Evolutionary conservation across 2,329 filamentous ascomycete species (phyloP).

Genomic region (Fusarium annulatum): DNA sequence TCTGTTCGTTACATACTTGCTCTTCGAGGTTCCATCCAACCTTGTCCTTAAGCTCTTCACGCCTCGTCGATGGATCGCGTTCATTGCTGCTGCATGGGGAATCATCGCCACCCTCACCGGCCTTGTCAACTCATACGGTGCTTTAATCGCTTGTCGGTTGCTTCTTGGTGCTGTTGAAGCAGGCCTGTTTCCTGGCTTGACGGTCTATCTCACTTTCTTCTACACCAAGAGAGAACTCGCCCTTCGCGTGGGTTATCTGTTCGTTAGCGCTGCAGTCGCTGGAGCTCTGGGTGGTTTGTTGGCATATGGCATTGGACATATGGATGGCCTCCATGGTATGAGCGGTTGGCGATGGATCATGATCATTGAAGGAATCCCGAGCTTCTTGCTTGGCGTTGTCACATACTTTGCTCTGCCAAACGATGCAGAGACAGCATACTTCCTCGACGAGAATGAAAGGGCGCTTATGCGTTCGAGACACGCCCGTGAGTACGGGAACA

Average conservation of each 20-base stretch:
- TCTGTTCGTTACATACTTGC: slow-evolving; percentile 72
- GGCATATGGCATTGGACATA: slow-evolving; percentile 78
- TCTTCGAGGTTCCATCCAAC: slow-evolving; percentile 74
- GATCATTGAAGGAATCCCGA: slow-evolving; percentile 62
- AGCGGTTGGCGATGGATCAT: slow-evolving; percentile 79
- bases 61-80: slow-evolving; percentile 71
- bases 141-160: slow-evolving; percentile 74
- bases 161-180: slow-evolving; percentile 76
- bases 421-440: slow-evolving; percentile 65
- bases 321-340: slow-evolving; percentile 74
- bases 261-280: slow-evolving; percentile 76
- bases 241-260: slow-evolving; percentile 77
- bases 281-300: slow-evolving; percentile 79
- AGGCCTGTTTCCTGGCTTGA: slow-evolving; percentile 76
- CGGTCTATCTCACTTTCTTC: slow-evolving; percentile 78
- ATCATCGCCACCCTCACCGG: slow-evolving; percentile 77
- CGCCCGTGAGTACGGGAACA: slow-evolving; percentile 59
- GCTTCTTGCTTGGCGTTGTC: slow-evolving; percentile 52
- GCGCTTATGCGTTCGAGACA: slow-evolving; percentile 68
- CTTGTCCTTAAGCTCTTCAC: slow-evolving; percentile 71
- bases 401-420: slow-evolving; percentile 53
- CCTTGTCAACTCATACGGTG: slow-evolving; percentile 71
- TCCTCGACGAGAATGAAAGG: slow-evolving; percentile 67
- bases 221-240: slow-evolving; percentile 80
- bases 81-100: slow-evolving; percentile 74